Evolutionary conservation across 2,329 filamentous ascomycete species (phyloP).

Genomic region (Aspergillus latus): DNA sequence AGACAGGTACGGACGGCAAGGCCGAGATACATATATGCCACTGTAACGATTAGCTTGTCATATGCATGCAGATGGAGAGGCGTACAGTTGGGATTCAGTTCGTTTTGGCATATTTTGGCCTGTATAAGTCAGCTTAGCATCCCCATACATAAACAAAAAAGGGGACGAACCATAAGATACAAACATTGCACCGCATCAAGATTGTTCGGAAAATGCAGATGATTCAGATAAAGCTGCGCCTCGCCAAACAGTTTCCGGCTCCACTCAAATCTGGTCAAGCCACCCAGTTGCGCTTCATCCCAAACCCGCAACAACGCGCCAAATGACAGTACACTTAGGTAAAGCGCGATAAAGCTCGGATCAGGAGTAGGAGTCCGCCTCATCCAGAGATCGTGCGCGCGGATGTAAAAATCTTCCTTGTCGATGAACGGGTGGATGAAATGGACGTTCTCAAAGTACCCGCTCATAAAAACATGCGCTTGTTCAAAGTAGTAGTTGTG

Average conservation of each 20-base stretch:
- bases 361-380: slow-evolving; percentile 30
- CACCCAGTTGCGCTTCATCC: slow-evolving; percentile 46
- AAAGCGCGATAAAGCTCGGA: slow-evolving; percentile 49
- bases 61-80: neutral
- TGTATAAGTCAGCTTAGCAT: slow-evolving; percentile 18
- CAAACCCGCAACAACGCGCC: slow-evolving; percentile 49
- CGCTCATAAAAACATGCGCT: slow-evolving; percentile 48
- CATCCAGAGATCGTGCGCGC: slow-evolving; percentile 48
- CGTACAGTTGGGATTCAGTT: slow-evolving; percentile 50
- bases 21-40: slow-evolving; percentile 52
- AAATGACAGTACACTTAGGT: slow-evolving; percentile 49
- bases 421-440: slow-evolving; percentile 52
- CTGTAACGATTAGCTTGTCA: slow-evolving; percentile 18
- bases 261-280: slow-evolving; percentile 49
- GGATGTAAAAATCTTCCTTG: slow-evolving; percentile 45
- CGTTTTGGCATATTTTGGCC: slow-evolving; percentile 53
- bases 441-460: slow-evolving; percentile 52
- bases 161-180: slow-evolving; percentile 45
- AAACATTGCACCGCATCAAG: slow-evolving; percentile 51
- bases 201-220: slow-evolving; percentile 46
- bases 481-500: slow-evolving; percentile 47
- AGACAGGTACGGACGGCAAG: slow-evolving; percentile 50
- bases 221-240: slow-evolving; percentile 41
- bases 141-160: neutral
- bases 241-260: slow-evolving; percentile 49